A percentile compares a stretch with the other conserved stretches of the same genome.
These are phyloP conservation scores for Chlorella sp. DNA, from an alignment of 139 green algal species.

Conservation along the genomic window DNA sequence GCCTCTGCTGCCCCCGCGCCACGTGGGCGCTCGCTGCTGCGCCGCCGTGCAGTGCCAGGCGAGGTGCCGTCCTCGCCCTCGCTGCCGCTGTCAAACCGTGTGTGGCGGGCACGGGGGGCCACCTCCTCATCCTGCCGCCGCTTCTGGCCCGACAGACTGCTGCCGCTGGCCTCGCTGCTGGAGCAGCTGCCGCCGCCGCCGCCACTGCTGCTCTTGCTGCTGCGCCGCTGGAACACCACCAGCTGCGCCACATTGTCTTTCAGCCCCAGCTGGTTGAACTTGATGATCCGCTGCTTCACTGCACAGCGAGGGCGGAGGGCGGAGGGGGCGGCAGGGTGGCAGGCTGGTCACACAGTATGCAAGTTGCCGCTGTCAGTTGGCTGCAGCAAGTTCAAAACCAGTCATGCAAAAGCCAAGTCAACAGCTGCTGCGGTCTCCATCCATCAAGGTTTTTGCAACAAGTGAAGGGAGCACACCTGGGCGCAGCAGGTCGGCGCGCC, in stretches of 20 bases:
- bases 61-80: background rate
- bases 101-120: background rate
- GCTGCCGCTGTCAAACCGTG: constrained; percentile 26
- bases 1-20: background rate
- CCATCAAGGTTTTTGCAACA: too few relatives aligned
- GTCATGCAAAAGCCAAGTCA: too few relatives aligned
- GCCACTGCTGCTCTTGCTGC: background rate
- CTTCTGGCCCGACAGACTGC: constrained; percentile 8
- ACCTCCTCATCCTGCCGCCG: background rate
- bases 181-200: constrained; percentile 16
- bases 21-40: background rate
- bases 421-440: too few relatives aligned
- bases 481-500: constrained; percentile 43
- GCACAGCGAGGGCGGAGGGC: background rate
- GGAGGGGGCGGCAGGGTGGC: background rate
- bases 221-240: constrained; percentile 46
- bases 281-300: constrained; percentile 47
- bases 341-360: too few relatives aligned
- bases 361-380: too few relatives aligned
- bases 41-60: background rate
- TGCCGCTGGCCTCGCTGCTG: constrained; percentile 22
- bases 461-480: background rate
- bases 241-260: constrained; percentile 88
- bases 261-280: constrained; percentile 65
- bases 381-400: too few relatives aligned